Evolutionary conservation across 768 basidiomycete species (phyloP).

Genomic region (Pulveroboletus frians): DNA sequence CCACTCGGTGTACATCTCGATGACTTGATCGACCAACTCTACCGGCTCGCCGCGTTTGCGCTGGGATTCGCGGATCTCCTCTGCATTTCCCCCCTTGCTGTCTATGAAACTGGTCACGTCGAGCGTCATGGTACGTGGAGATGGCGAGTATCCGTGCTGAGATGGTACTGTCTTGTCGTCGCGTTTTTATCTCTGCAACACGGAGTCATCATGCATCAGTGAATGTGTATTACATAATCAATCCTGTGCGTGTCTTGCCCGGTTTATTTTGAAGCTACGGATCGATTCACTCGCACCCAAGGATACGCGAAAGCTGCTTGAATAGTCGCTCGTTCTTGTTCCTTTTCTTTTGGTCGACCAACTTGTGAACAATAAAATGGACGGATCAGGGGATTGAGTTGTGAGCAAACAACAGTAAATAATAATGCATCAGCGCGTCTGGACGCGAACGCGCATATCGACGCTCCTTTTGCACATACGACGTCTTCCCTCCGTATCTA

Average conservation of each 20-base stretch:
- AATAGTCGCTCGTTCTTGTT: not conserved
- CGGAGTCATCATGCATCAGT: constrained; percentile 1
- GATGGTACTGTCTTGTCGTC: not conserved
- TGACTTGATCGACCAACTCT: constrained; percentile 91
- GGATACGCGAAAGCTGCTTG: not conserved
- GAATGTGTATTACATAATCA: constrained; percentile 12
- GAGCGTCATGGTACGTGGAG: constrained; percentile 56
- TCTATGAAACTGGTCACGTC: constrained; percentile 79
- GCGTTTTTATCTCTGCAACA: not conserved
- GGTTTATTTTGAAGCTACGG: not conserved
- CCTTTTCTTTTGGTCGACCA: no score
- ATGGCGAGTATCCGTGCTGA: not conserved
- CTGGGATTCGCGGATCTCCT: constrained; percentile 88
- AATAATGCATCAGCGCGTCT: constrained; percentile 1
- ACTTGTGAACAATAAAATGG: not conserved
- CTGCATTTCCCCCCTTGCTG: constrained; percentile 87
- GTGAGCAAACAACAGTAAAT: constrained; percentile 27
- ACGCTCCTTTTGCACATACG: constrained; percentile 1
- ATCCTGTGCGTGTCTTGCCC: not conserved
- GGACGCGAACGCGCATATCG: constrained; percentile 6
- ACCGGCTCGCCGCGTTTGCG: constrained; percentile 83
- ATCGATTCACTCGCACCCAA: not conserved
- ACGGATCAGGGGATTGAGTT: no score
- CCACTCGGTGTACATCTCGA: constrained; percentile 90
- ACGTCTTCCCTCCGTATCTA: not conserved